phyloP scores from a whole-genome alignment of 805 yeast genomes.

The Yueomyces sp. region DNA sequence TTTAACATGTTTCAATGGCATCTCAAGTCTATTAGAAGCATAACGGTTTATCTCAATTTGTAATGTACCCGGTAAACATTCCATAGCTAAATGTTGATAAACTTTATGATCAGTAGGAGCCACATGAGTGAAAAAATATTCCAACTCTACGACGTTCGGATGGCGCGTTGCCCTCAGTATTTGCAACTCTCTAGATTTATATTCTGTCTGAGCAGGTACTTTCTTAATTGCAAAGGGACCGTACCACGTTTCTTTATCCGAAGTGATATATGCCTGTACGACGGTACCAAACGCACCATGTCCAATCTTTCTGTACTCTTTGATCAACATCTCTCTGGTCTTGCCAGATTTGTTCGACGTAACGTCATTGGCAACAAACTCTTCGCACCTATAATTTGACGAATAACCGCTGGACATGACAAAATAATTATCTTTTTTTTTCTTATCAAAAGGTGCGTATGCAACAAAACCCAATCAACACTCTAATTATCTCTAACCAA shows the following conservation, averaged over 20 bases:
- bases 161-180: conserved; percentile 62
- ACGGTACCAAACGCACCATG: conserved; percentile 85
- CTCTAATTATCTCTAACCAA: too few relatives aligned
- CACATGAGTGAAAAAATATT: conserved; percentile 58
- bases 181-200: conserved; percentile 70
- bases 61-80: conserved; percentile 69
- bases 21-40: conserved; percentile 42
- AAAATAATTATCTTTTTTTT: too few relatives aligned
- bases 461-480: too few relatives aligned
- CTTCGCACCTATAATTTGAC: conserved; percentile 8
- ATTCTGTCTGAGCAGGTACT: conserved; percentile 80
- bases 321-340: conserved; percentile 49
- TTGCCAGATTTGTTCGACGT: conserved; percentile 43
- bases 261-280: conserved; percentile 50
- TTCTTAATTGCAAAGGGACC: conserved; percentile 80
- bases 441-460: too few relatives aligned
- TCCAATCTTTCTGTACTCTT: conserved; percentile 63
- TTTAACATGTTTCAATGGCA: conserved; percentile 64
- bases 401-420: not conserved
- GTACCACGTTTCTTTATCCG: conserved; percentile 36
- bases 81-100: conserved; percentile 78
- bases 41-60: conserved; percentile 65
- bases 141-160: conserved; percentile 63
- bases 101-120: conserved; percentile 49
- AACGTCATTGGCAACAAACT: conserved; percentile 46